Evolutionary conservation across 2,329 filamentous ascomycete species (phyloP).

Genomic region (Pleurostoma richardsiae): DNA sequence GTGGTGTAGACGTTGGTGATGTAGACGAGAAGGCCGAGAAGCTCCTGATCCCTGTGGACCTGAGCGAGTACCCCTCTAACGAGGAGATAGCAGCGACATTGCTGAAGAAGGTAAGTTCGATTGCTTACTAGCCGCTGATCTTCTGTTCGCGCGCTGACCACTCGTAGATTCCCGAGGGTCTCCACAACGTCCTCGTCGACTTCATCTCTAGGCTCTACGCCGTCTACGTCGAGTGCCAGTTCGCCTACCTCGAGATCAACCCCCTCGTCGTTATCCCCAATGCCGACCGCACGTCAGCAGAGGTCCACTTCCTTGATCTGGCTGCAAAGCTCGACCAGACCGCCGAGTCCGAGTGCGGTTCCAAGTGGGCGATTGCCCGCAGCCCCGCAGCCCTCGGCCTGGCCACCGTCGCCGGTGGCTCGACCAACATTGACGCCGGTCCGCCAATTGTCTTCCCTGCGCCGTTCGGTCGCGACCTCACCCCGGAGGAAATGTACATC

Average conservation of each 20-base stretch:
- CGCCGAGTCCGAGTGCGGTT: constrained; percentile 97
- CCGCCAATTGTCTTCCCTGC: constrained; percentile 99
- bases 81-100: constrained; percentile 81
- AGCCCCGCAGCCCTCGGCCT: constrained; percentile 85
- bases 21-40: constrained; percentile 99
- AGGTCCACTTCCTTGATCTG: constrained; percentile 96
- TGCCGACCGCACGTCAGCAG: constrained; percentile 81
- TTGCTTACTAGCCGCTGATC: too few species aligned
- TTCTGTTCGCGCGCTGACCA: too few species aligned
- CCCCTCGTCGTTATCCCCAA: constrained; percentile 97
- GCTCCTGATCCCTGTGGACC: constrained; percentile 93
- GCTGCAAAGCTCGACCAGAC: constrained; percentile 99
- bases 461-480: constrained; percentile 96
- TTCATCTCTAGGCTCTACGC: constrained; percentile 98
- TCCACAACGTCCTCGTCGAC: constrained; percentile 98
- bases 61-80: constrained; percentile 92
- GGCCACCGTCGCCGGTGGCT: constrained; percentile 62
- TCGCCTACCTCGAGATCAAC: constrained; percentile 99
- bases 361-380: constrained; percentile 96
- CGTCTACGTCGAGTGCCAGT: constrained; percentile 99
- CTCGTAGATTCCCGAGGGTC: constrained; percentile 65
- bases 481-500: constrained; percentile 99
- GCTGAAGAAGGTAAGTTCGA: constrained; percentile 64
- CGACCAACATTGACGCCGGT: constrained; percentile 91
- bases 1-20: constrained; percentile 98